Conservation (phyloP, 352 stramenopile species). For the Pythium aristosporum region DNA sequence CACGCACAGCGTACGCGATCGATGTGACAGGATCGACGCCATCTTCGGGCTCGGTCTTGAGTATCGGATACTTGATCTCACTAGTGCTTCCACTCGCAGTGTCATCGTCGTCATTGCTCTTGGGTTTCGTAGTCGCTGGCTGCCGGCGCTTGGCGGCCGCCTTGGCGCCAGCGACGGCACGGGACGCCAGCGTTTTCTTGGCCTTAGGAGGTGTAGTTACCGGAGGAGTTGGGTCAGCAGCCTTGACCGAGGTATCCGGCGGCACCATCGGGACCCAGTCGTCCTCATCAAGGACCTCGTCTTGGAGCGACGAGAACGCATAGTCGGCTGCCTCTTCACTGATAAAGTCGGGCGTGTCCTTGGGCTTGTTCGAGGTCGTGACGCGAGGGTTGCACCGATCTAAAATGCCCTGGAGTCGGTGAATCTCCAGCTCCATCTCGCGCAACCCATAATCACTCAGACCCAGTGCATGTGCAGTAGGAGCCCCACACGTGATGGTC, state of each 20-base stretch:
- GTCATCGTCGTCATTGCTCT: slow-evolving; percentile 45
- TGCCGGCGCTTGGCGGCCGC: slow-evolving; percentile 50
- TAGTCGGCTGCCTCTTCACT: slow-evolving; percentile 52
- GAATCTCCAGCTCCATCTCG: slow-evolving; percentile 83
- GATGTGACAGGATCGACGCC: slow-evolving; percentile 50
- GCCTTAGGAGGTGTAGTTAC: slow-evolving; percentile 3
- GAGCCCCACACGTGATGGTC: slow-evolving; percentile 78
- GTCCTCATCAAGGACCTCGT: slow-evolving; percentile 41
- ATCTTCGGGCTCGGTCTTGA: slow-evolving; percentile 69
- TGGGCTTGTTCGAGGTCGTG: slow-evolving; percentile 5
- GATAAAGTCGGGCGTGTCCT: slow-evolving; percentile 37
- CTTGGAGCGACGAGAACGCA: slow-evolving; percentile 49
- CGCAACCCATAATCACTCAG: slow-evolving; percentile 70
- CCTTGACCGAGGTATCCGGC: too few species aligned
- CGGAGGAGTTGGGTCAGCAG: not conserved
- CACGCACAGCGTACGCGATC: slow-evolving; percentile 54
- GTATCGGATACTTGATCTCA: slow-evolving; percentile 61
- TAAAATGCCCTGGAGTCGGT: slow-evolving; percentile 57
- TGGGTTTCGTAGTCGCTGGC: slow-evolving; percentile 26
- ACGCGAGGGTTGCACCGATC: slow-evolving; percentile 58
- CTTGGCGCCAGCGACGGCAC: slow-evolving; percentile 46
- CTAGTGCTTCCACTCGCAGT: not conserved
- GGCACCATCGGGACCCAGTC: not conserved
- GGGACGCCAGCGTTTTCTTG: slow-evolving; percentile 43
- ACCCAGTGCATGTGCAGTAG: slow-evolving; percentile 79